Evolutionary conservation across 2,329 filamentous ascomycete genomes (phyloP).

Genomic region (Aquanectria penicillioides): DNA sequence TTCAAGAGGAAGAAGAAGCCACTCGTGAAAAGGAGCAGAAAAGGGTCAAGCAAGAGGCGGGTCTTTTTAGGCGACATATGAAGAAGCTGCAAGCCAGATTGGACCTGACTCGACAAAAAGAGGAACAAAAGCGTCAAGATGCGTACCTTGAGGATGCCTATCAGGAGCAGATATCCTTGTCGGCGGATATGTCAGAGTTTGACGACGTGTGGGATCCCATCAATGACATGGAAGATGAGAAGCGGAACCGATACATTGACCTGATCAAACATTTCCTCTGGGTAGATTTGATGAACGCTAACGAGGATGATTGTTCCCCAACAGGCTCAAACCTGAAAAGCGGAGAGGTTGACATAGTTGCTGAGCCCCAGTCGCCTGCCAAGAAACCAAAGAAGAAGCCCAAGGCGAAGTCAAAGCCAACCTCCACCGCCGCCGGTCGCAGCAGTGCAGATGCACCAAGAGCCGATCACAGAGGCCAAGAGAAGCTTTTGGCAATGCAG

Average conservation of each 20-base stretch:
- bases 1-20: slow-evolving; percentile 36
- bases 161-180: slow-evolving; percentile 32
- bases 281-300: slow-evolving; percentile 27
- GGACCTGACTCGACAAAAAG: slow-evolving; percentile 29
- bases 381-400: slow-evolving; percentile 33
- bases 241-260: slow-evolving; percentile 39
- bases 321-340: not conserved
- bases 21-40: slow-evolving; percentile 42
- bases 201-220: slow-evolving; percentile 43
- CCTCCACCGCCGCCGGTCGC: not conserved
- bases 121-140: slow-evolving; percentile 42
- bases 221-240: slow-evolving; percentile 35
- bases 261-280: slow-evolving; percentile 44
- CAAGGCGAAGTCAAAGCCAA: slow-evolving; percentile 24
- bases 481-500: slow-evolving; percentile 31
- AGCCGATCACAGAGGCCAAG: slow-evolving; percentile 18
- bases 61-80: slow-evolving; percentile 39
- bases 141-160: slow-evolving; percentile 42
- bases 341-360: not conserved
- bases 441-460: not conserved
- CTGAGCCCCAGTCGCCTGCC: not conserved
- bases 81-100: slow-evolving; percentile 38
- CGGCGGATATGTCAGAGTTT: slow-evolving; percentile 29
- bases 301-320: not conserved
- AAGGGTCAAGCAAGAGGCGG: slow-evolving; percentile 42